Evolutionary conservation across 2,329 filamentous ascomycete species (phyloP), one percentile per base, ranked within the genome.

Genomic region (Neonectria ditissima): DNA sequence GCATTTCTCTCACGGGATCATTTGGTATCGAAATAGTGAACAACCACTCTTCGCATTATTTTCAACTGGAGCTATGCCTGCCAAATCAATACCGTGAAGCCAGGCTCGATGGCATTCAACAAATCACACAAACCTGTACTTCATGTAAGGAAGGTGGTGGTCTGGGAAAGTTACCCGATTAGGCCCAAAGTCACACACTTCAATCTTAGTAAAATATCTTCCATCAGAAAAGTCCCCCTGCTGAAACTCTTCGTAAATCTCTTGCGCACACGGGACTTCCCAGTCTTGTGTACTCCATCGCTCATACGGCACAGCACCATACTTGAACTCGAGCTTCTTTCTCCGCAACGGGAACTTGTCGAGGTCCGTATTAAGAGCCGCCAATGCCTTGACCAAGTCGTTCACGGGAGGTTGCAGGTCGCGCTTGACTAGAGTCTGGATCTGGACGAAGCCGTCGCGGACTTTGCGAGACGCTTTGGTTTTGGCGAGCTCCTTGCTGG

Each of bases 401-500:
- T 37, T 30, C 5, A 60, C 32, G 5, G 51, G 43, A 20, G 7
- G 41, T 8, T 28, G 43, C n/a, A 60, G 43, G 13, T 60, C 58
- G 9, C 22, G 34, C 6, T 50, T 60, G 32, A 55, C 37, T 43
- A 34, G 30, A 5, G 41, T 30, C 20, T 60, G 58, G 32, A 60
- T 60, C 50, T 60, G 58, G 58, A 44, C 32, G 34, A 60, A 55
- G 30, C 62, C 58, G 22, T 55, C 58, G 26, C 58, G 58, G 0
- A 65, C 63, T 6, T 57, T 65, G 20, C 53, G 62, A 6, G 22
- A 18, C 1, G 59, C 24, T 2, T 32, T 39, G 2, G 59, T 63
- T 22, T 59, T 65, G 1, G 63, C 34, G 6, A 65, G 55, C 10
- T 65, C 59, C 50, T 56, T 52, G 26, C 63, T 65, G 20, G 48